Evolutionary conservation across 257 asterid genomes (phyloP).

Genomic region (Penstemon barbatus): DNA sequence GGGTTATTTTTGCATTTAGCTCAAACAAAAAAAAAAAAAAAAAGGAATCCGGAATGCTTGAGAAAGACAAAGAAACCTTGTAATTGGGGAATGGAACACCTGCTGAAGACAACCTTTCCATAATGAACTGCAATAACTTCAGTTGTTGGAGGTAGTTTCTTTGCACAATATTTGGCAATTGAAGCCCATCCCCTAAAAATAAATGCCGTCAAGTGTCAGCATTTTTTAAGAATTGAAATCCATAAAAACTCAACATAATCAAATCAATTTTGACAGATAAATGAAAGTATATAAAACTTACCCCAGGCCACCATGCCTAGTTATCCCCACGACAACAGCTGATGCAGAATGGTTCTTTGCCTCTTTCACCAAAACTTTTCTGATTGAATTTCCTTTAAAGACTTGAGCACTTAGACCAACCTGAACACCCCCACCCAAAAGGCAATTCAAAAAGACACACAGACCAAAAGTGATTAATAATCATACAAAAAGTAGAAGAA

Average conservation of each 20-base stretch:
- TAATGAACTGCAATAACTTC: constrained; percentile 77
- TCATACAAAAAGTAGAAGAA: constrained; percentile 4
- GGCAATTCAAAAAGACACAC: neutral
- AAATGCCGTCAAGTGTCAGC: constrained; percentile 33
- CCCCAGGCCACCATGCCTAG: constrained; percentile 59
- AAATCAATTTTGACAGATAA: neutral
- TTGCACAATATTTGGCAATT: constrained; percentile 80
- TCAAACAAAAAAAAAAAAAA: neutral
- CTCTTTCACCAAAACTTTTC: constrained; percentile 69
- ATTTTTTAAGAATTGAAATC: neutral
- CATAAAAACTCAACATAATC: neutral
- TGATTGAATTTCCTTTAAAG: constrained; percentile 66
- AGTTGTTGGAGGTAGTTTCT: constrained; percentile 55
- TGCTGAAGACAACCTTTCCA: constrained; percentile 68
- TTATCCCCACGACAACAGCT: constrained; percentile 74
- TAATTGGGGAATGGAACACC: constrained; percentile 39
- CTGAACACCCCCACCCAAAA: constrained; percentile 42
- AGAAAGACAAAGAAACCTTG: constrained; percentile 43
- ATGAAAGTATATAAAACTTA: constrained; percentile 32
- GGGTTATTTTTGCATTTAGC: too few relatives aligned
- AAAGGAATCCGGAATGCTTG: neutral
- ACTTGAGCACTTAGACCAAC: constrained; percentile 59
- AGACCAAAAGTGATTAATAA: neutral
- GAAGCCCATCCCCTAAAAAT: constrained; percentile 67
- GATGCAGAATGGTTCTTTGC: constrained; percentile 63